Base-by-base conservation (phyloP, 208 protist species). In the Sergeia podlipaevii region DNA sequence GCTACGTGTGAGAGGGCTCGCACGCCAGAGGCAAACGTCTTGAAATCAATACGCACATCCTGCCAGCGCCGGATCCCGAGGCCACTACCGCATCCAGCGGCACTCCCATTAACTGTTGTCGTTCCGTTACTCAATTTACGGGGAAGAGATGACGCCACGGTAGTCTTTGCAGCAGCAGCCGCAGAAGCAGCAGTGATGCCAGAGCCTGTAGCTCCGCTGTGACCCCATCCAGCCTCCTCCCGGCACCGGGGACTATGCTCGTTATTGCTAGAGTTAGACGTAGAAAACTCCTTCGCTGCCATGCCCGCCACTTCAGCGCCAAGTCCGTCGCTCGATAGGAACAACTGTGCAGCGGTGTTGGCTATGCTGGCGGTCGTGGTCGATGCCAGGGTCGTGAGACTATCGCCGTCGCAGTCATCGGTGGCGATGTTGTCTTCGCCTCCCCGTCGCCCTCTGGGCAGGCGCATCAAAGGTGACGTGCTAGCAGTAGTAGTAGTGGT, bases 1-100 rank as follows among this genome's bases (percentile, higher is more conserved):
- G 74, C 73, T 5, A 70, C 70, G 17, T 69, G 68, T 2, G 80
- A 89, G 7, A 85, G 37, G 1, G 61, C 56, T 21, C 80, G 80
- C 5, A 93, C 53, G 24, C 72, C 68, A n/a, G 68, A 74, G 4
- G 70, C 77, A 48, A 93, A 81, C 4, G 61, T 69, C 21, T 83
- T 80, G 65, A 89, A 93, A 61, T 75, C 67, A 7, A 89, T 36
- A 36, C 74, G 60, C 0, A 85, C 39, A 5, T 62, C 45, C 10
- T 39, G 32, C 81, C 82, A 85, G 34, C 34, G 11, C 34, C 34
- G 13, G 34, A n/a, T n/a, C 34, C 34, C 13, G 34, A n/a, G n/a
- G n/a, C n/a, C n/a, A n/a, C n/a, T n/a, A n/a, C n/a, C n/a, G n/a
- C n/a, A n/a, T n/a, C n/a, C n/a, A n/a, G n/a, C n/a, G n/a, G n/a